Conservation (phyloP, 371 early-diverging fungal species). For the Catenaria anguillulae region DNA sequence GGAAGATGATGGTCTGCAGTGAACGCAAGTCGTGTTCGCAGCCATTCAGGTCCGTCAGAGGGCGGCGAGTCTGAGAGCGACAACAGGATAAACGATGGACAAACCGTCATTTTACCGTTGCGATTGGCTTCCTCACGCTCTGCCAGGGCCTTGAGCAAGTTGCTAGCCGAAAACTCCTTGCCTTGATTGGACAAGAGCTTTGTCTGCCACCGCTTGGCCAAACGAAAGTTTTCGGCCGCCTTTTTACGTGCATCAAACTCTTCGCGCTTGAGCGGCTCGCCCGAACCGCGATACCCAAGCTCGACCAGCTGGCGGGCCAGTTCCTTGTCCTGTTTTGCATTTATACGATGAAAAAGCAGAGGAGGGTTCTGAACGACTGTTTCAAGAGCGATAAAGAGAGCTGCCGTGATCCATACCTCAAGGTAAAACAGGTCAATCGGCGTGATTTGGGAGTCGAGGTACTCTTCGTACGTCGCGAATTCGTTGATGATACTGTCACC, state of each 20-base stretch:
- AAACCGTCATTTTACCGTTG: constrained; percentile 34
- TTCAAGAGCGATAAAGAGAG: not conserved
- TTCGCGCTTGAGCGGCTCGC: constrained; percentile 36
- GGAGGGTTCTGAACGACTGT: no score
- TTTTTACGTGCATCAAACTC: constrained; percentile 36
- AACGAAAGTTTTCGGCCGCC: constrained; percentile 23
- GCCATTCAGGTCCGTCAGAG: not conserved
- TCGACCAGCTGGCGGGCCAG: constrained; percentile 41
- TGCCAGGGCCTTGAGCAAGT: constrained; percentile 32
- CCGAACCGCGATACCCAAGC: constrained; percentile 35
- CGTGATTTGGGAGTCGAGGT: constrained; percentile 36
- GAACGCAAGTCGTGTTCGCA: constrained; percentile 5
- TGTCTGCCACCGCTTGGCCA: constrained; percentile 19
- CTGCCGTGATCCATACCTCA: constrained; percentile 15
- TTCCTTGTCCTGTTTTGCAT: constrained; percentile 21
- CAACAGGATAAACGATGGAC: not conserved
- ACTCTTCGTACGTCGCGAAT: constrained; percentile 39
- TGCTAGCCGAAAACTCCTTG: constrained; percentile 21
- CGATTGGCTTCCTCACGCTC: constrained; percentile 39
- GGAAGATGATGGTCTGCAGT: constrained; percentile 30
- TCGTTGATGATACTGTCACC: constrained; percentile 12
- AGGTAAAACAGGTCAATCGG: constrained; percentile 34
- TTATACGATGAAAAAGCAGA: not conserved
- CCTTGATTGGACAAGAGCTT: constrained; percentile 28
- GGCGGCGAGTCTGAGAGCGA: not conserved